These are phyloP conservation scores for Pseudogymnoascus sp. DNA, from an alignment of 2,329 filamentous ascomycete genomes.

Conservation along the genomic window DNA sequence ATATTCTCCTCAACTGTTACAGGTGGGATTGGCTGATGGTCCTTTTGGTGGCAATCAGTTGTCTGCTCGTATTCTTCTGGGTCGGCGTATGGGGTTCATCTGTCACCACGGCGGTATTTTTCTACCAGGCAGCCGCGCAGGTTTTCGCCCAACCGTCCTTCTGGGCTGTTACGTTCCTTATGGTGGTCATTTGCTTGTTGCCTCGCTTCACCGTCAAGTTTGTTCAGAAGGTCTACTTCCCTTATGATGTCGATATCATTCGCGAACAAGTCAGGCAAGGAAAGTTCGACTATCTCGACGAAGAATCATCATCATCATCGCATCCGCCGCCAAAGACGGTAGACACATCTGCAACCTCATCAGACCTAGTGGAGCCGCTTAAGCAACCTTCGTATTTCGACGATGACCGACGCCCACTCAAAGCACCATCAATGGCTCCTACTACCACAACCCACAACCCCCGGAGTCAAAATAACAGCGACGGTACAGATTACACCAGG, in stretches of 20 bases:
- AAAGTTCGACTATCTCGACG: conserved; percentile 65
- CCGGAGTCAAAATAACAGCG: conserved; percentile 81
- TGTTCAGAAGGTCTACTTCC: conserved; percentile 88
- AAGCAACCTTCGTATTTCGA: conserved; percentile 59
- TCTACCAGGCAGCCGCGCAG: conserved; percentile 72
- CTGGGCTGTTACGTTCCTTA: conserved; percentile 77
- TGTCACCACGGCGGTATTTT: conserved; percentile 43
- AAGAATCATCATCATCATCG: conserved; percentile 8
- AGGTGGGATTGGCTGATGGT: conserved; percentile 97
- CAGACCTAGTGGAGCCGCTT: conserved; percentile 41
- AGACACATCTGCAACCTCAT: conserved; percentile 46
- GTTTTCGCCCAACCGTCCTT: conserved; percentile 76
- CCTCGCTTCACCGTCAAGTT: conserved; percentile 82
- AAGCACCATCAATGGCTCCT: conserved; percentile 77
- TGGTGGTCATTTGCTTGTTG: conserved; percentile 72
- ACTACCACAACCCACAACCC: conserved; percentile 71
- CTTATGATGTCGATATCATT: conserved; percentile 89
- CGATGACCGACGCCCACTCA: conserved; percentile 87
- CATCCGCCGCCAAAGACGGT: conserved; percentile 32
- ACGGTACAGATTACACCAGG: conserved; percentile 82
- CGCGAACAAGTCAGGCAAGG: conserved; percentile 83
- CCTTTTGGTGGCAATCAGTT: conserved; percentile 72
- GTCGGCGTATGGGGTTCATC: conserved; percentile 70
- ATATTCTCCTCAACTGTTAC: conserved; percentile 93
- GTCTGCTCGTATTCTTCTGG: conserved; percentile 88